Evolutionary conservation across 106 monocot species (phyloP), one percentile per base, ranked within the genome.

Genomic region (Phalaenopsis aphrodite): DNA sequence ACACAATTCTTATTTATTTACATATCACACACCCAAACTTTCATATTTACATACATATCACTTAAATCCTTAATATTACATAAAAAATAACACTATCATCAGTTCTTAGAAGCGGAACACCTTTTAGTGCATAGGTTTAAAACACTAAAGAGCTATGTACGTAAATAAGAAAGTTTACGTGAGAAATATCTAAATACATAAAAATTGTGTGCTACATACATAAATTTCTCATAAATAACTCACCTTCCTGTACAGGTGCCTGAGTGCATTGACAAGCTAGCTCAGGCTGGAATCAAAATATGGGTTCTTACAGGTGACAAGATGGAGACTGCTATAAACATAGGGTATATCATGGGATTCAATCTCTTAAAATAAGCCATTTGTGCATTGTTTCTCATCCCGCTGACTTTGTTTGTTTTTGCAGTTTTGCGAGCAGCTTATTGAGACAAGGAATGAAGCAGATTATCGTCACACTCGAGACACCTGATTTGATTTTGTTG

Each of bases 241-340:
- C 30, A 30, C 61, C 45, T n/a, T 69, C 72, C 1, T 56, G 18
- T 46, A 55, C 81, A 97, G 97, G 97, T 99, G 30, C 98, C 94
- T 72, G 98, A 94, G 83, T 99, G 98, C 79, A 99, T 99, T 46
- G 94, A 99, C 83, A 99, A 94, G 56, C 83, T 99, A 58, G 90
- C 98, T 43, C 94, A 94, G 86, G 98, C 98, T 41, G 94, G 94
- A 77, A 94, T 99, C 76, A 99, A 94, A 81, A 87, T 99, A 67
- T 99, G 98, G 98, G 94, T 99, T 39, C 80, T 99, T 55, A 99
- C 94, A 18, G 94, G 98, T 56, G 98, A 99, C 79, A 99, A 99
- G 87, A 92, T 99, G 94, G 97, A 99, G 80, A 94, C 98, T 64
- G 94, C 98, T 66, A 91, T 99, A 83, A 99, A 99, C 82, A 99